These are phyloP conservation scores for Alternaria gaisen DNA, from an alignment of 2,329 filamentous ascomycete species.

Conservation along the genomic window DNA sequence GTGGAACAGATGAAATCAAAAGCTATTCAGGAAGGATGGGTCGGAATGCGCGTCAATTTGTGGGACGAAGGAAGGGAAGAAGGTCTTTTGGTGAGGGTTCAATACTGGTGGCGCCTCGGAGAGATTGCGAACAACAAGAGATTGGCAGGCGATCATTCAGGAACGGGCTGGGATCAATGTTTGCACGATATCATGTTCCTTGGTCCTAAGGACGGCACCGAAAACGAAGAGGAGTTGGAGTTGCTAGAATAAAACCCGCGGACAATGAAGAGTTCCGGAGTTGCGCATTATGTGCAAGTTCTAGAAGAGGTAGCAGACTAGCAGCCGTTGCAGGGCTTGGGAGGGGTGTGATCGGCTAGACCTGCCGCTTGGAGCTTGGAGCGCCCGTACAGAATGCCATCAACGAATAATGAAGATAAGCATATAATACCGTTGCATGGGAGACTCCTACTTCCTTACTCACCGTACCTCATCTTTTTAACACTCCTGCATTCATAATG, in stretches of 20 bases:
- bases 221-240: slow-evolving; percentile 7
- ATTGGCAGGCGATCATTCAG: background rate
- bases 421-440: background rate
- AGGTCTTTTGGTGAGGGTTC: slow-evolving; percentile 21
- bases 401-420: slow-evolving; percentile 8
- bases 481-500: slow-evolving; percentile 1
- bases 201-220: slow-evolving; percentile 18
- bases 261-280: background rate
- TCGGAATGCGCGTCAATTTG: slow-evolving; percentile 25
- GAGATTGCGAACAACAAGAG: slow-evolving; percentile 5
- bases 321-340: slow-evolving; percentile 14
- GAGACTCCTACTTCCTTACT: background rate
- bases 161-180: slow-evolving; percentile 25
- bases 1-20: background rate
- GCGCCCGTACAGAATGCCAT: slow-evolving; percentile 6
- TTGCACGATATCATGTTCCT: slow-evolving; percentile 29
- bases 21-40: slow-evolving; percentile 17
- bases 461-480: background rate
- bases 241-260: slow-evolving; percentile 2
- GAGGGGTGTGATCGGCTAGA: slow-evolving; percentile 22
- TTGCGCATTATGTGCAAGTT: background rate
- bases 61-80: slow-evolving; percentile 14
- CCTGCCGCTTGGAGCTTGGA: slow-evolving; percentile 19
- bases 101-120: slow-evolving; percentile 28
- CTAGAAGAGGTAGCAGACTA: slow-evolving; percentile 12